Conservation (phyloP, 164 flowering plant species). For the Chimonanthus praecox region DNA sequence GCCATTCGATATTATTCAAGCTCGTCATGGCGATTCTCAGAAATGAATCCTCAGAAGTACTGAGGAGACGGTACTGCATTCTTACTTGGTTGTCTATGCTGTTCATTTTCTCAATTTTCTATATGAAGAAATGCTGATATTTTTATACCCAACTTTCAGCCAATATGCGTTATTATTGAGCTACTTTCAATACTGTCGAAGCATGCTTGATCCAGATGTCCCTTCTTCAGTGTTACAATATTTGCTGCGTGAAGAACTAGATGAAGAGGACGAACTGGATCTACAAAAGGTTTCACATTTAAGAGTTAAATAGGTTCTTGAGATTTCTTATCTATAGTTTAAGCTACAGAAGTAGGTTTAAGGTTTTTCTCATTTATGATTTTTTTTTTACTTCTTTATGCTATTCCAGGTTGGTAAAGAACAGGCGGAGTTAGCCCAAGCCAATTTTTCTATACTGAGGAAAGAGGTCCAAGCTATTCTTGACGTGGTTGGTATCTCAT, state of each 20-base stretch:
- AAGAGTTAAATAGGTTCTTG: background rate
- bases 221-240: constrained; percentile 66
- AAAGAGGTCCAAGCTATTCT: constrained; percentile 84
- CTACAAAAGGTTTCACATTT: constrained; percentile 52
- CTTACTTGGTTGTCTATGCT: background rate
- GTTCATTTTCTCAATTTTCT: constrained; percentile 2
- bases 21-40: constrained; percentile 79
- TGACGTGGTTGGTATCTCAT: constrained; percentile 55
- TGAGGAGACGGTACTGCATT: constrained; percentile 72
- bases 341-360: background rate
- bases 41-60: constrained; percentile 74
- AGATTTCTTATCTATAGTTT: background rate
- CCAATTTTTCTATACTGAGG: constrained; percentile 71
- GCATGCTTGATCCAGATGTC: constrained; percentile 82
- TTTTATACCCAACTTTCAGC: constrained; percentile 33
- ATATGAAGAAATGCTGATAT: constrained; percentile 14
- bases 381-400: constrained; percentile 1
- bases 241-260: constrained; percentile 61
- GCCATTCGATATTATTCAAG: constrained; percentile 79
- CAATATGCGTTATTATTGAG: constrained; percentile 92
- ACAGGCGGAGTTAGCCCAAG: constrained; percentile 70
- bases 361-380: background rate
- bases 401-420: constrained; percentile 70
- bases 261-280: constrained; percentile 60
- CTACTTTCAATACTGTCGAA: constrained; percentile 90